Base-by-base conservation (phyloP, 2,329 filamentous ascomycete species). In the Fusarium keratoplasticum region DNA sequence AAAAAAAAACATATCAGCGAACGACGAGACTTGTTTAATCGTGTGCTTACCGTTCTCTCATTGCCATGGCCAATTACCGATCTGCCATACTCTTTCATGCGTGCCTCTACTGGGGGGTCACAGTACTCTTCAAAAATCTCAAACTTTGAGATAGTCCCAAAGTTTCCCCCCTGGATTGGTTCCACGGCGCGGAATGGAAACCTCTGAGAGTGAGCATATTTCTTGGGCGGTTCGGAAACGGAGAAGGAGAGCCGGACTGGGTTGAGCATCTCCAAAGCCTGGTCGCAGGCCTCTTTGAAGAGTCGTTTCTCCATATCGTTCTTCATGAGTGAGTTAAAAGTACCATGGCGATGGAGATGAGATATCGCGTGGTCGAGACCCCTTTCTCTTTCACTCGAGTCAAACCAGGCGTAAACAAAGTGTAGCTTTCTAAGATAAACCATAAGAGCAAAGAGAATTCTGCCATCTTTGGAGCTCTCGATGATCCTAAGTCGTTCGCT, bases 351-450 rank as follows among this genome's bases (percentile, higher is more conserved):
- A 14, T 22, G 9, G 1, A 60, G n/a, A 1, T n/a, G 9, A 2
- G 36, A 33, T 33, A 20, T 27, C 16, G 31, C 52, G 2, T 20
- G 13, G 22, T 3, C 5, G 16, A 58, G 10, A 6, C n/a, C 40
- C 8, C 2, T 27, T n/a, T 29, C 36, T 10, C 11, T 1, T 7
- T 29, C 16, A 5, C 22, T 18, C 8, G n/a, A 40, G 25, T 2
- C 25, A n/a, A 60, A 38, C 63, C 63, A 66, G 3, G 27, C 5
- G 14, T 61, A 61, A 6, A 66, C 36, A 25, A 61, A 47, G 18
- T 66, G 55, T 2, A 66, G 14, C n/a, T 40, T 66, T 16, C 18
- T n/a, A 4, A 66, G 63, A 36, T 54, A 66, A 2, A 66, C 18
- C 63, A 66, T 50, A 4, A 61, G 33, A 2, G 63, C 36, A 8